phyloP scores from a whole-genome alignment of 768 basidiomycete species.

The Boletus rubroflammeus region DNA sequence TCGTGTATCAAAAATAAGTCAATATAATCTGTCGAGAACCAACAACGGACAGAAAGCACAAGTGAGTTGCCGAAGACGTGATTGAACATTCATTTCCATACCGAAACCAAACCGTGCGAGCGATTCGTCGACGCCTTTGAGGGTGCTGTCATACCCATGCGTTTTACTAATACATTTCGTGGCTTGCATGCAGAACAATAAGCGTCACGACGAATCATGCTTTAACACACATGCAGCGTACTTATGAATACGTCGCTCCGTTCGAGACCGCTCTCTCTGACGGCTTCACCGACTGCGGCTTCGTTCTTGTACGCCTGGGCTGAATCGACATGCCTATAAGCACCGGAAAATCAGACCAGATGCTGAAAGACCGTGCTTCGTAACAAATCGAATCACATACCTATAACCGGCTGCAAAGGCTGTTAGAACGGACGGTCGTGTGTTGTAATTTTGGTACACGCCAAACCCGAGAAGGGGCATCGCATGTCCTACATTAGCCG shows the following conservation, averaged over 20 bases:
- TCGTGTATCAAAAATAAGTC: conserved; percentile 82
- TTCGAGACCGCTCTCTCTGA: conserved; percentile 51
- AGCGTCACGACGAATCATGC: background rate
- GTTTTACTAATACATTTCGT: conserved; percentile 57
- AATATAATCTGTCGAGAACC: conserved; percentile 44
- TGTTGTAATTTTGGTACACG: conserved; percentile 63
- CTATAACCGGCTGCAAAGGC: conserved; percentile 68
- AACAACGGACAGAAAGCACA: background rate
- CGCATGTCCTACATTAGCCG: conserved; percentile 38
- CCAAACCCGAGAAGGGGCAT: conserved; percentile 71
- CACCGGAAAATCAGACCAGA: background rate
- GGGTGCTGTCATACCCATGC: conserved; percentile 62
- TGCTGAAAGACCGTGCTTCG: background rate
- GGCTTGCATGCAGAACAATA: conserved; percentile 38
- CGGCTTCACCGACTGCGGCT: conserved; percentile 54
- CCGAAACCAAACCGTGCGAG: conserved; percentile 58
- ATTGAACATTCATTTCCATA: conserved; percentile 28
- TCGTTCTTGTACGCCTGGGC: conserved; percentile 71
- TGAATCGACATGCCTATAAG: conserved; percentile 63
- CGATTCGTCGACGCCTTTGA: conserved; percentile 57
- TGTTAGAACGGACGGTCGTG: conserved; percentile 51
- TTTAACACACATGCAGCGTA: conserved; percentile 30
- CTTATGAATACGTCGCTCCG: conserved; percentile 71
- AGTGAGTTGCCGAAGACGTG: conserved; percentile 9
- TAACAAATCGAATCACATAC: conserved; percentile 27